A percentile compares a stretch with the other conserved stretches of the same genome.
Conservation (phyloP, 2,329 filamentous ascomycete species). For the Scytalidium lignicola region DNA sequence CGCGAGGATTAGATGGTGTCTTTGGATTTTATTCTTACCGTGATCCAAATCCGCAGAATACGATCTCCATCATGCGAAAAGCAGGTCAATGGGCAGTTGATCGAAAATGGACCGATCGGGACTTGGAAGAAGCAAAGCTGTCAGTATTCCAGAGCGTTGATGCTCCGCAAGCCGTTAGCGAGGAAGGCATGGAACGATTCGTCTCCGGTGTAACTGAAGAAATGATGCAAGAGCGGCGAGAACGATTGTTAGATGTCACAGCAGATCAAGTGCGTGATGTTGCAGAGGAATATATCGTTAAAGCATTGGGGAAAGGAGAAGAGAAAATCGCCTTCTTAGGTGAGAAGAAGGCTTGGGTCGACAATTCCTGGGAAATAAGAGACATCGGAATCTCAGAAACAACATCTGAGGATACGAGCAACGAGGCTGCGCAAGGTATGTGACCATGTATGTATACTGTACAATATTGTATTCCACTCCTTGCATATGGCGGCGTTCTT, state of each 20-base stretch:
- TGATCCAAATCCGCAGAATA: constrained; percentile 90
- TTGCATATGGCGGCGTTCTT: constrained; percentile 10
- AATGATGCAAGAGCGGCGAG: constrained; percentile 81
- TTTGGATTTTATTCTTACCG: constrained; percentile 97
- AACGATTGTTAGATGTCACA: constrained; percentile 81
- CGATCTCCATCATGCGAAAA: constrained; percentile 75
- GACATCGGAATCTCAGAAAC: constrained; percentile 65
- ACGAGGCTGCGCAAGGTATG: constrained; percentile 20
- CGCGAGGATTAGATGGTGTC: constrained; percentile 70
- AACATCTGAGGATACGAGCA: constrained; percentile 16
- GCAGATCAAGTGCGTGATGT: constrained; percentile 73
- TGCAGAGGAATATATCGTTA: constrained; percentile 76
- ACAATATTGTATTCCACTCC: constrained; percentile 23
- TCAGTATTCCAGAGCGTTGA: constrained; percentile 90
- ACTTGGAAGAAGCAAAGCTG: constrained; percentile 94
- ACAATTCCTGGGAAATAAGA: constrained; percentile 66
- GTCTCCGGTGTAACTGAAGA: constrained; percentile 78
- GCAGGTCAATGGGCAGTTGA: constrained; percentile 80
- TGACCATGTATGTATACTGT: constrained; percentile 13
- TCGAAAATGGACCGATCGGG: constrained; percentile 72
- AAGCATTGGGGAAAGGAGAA: constrained; percentile 52
- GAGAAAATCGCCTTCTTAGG: constrained; percentile 72
- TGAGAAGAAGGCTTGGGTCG: constrained; percentile 75
- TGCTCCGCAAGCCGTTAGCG: constrained; percentile 79
- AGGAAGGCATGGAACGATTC: constrained; percentile 84